Base-by-base conservation (phyloP, 805 yeast species). In the Lachancea kluyveri region DNA sequence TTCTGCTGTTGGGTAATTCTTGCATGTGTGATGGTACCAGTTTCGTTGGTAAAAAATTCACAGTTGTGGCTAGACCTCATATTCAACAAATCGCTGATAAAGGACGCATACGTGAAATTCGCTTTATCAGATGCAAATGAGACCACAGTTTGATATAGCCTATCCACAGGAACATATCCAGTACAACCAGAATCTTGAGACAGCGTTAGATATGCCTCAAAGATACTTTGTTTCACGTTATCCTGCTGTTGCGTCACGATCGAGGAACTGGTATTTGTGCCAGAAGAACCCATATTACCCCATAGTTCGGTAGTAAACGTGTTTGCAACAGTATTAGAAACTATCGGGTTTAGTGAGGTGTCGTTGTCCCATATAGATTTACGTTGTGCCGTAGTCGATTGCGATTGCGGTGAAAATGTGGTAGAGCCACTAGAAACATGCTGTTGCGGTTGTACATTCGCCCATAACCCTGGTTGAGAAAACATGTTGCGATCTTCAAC, bases 321-420 rank as follows among this genome's bases (percentile, higher is more conserved):
- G 16, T 27, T 20, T 11, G 28, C 11, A 6, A 23, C 15, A 11
- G 35, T 21, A 22, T 28, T 35, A 7, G 24, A 18, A 6, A 11
- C 17, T 6, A 14, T 12, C 8, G 30, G 23, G 15, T 31, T 21
- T 17, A 24, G 9, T 15, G 31, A 30, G 9, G 31, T 34, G n/a
- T 33, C 32, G 28, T 24, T 30, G 23, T 50, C 52, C 60, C 60
- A 54, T 12, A 54, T 53, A 4, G 60, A 54, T 20, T 34, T 37
- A 10, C 37, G 31, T 18, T 33, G 37, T 2, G 32, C 6, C 10
- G 14, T 14, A 11, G 23, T 16, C 12, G 29, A 22, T 16, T 20
- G 28, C 14, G 17, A 11, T 8, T 28, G 21, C 9, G 37, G 33
- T 9, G 39, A 17, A 17, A n/a, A 17, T n/a, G 26, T 8, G n/a